phyloP scores from a whole-genome alignment of 352 stramenopile species.

The Vaucheria bursata region DNA sequence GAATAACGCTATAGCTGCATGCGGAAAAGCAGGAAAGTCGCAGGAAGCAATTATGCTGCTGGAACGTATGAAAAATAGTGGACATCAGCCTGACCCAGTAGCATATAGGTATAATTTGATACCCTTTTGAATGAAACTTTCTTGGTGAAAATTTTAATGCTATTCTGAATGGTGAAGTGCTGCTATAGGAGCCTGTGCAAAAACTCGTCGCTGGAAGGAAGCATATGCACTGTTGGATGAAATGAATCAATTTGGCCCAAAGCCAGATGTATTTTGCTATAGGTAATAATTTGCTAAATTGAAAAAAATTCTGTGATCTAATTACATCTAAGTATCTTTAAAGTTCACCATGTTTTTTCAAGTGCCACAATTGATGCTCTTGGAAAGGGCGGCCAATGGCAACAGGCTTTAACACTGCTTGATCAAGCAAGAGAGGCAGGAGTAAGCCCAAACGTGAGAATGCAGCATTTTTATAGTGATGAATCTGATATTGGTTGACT shows the following conservation, averaged over 20 bases:
- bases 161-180: not conserved
- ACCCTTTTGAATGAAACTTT: no score
- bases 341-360: not conserved
- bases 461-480: not conserved
- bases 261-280: conserved; percentile 6
- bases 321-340: not conserved
- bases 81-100: not conserved
- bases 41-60: not conserved
- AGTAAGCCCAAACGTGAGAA: not conserved
- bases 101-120: conserved; percentile 5
- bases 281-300: conserved; percentile 2
- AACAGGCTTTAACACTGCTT: not conserved
- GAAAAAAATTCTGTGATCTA: not conserved
- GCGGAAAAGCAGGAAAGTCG: not conserved
- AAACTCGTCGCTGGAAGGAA: not conserved
- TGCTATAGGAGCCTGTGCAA: not conserved
- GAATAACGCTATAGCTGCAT: not conserved
- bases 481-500: no score
- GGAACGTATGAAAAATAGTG: not conserved
- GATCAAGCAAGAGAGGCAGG: not conserved
- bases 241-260: not conserved
- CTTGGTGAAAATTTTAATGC: no score
- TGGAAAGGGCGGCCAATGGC: not conserved
- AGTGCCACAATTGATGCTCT: not conserved
- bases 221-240: not conserved